Evolutionary conservation across 2,329 filamentous ascomycete species (phyloP), one percentile per base, ranked within the genome.

Genomic region (Tricladium varicosporioides): DNA sequence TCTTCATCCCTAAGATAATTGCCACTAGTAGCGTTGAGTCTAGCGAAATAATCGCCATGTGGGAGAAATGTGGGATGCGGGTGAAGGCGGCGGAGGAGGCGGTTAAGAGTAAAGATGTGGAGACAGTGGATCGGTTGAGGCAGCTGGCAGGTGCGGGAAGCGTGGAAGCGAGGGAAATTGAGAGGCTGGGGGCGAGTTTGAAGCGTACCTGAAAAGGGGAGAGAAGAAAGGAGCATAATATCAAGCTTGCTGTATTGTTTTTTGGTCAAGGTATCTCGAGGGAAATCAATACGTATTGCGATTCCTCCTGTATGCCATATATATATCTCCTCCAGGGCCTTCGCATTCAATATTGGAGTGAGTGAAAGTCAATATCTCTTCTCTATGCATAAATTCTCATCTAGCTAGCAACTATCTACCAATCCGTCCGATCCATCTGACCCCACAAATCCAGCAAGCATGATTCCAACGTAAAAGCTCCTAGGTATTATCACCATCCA

Each of bases 51-150:
- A 87, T 96, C 54, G 83, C 88, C 64, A 97, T 99, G 93, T 99
- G 92, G 82, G 86, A 96, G 67, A 96, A 96, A 75, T 97, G 94
- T 72, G 93, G 93, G 15, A 84, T 96, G 85, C 79, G 91, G 46
- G 82, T 88, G 27, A 92, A 91, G 74, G 94, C 94, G 2, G 94
- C 89, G 3, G 92, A 97, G 74, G 94, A 97, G 75, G 93, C 94
- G 2, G 81, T 92, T 58, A 91, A 86, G 75, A 80, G 83, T 58
- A 95, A 89, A 73, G 90, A 99, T 70, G 77, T 84, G 49, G 87
- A 86, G 65, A 77, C 86, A n/a, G 85, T 95, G 74, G 83, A 88
- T 65, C 79, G 85, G 51, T 75, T 97, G 62, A 79, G 91, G 63
- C 82, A 83, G 56, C 91, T 88, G 63, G 92, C 91, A 14, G 88